A percentile compares a stretch with the other conserved stretches of the same genome.
phyloP scores from a whole-genome alignment of 768 basidiomycete genomes.

The Polyporus arcularius region DNA sequence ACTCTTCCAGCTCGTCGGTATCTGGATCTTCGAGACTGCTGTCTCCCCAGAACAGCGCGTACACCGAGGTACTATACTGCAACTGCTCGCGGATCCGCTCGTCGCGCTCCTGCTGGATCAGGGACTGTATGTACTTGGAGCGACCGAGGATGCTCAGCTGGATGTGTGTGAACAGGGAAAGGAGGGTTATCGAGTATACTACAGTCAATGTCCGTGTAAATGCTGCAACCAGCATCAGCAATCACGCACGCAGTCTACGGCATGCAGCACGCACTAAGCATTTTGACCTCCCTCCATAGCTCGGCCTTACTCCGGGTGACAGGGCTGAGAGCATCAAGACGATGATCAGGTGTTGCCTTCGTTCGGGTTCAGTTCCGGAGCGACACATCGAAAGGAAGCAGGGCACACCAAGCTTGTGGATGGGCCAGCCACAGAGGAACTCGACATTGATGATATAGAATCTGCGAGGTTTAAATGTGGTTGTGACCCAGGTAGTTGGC shows the following conservation, averaged over 20 bases:
- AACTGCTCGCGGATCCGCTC: constrained; percentile 52
- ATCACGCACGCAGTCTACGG: neutral
- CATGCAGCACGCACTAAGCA: constrained; percentile 58
- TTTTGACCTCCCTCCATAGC: constrained; percentile 92
- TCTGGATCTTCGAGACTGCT: constrained; percentile 23
- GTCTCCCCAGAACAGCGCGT: constrained; percentile 36
- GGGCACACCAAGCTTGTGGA: constrained; percentile 18
- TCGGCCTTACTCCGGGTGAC: constrained; percentile 65
- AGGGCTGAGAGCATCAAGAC: constrained; percentile 10
- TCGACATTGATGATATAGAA: constrained; percentile 41
- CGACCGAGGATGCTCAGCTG: constrained; percentile 88
- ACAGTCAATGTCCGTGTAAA: constrained; percentile 87
- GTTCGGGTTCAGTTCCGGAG: neutral
- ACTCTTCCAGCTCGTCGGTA: constrained; percentile 31
- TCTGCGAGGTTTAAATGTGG: constrained; percentile 35
- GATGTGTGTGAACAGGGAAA: constrained; percentile 82
- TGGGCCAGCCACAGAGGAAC: constrained; percentile 22
- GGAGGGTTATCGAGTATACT: constrained; percentile 81
- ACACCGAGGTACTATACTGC: constrained; percentile 42
- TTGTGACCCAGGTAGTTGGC: constrained; percentile 12
- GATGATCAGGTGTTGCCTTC: constrained; percentile 32
- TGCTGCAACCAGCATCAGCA: constrained; percentile 44
- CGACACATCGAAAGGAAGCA: constrained; percentile 1
- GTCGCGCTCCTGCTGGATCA: constrained; percentile 61
- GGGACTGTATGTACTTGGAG: constrained; percentile 72